Base-by-base conservation (phyloP, 1,284 basidiomycete species). In the Ustilago bromivora region DNA sequence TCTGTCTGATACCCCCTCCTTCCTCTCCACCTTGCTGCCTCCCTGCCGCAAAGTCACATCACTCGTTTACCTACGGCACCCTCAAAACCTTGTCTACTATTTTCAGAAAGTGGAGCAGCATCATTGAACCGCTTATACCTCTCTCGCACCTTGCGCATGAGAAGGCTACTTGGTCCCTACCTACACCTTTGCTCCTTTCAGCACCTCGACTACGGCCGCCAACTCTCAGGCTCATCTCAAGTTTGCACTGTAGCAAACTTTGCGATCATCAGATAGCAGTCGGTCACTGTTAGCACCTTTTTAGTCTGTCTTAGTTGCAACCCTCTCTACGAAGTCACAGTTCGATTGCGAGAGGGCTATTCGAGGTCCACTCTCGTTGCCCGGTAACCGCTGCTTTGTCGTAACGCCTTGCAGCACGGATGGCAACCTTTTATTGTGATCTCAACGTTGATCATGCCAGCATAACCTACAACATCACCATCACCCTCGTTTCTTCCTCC, bases 391-490 rank as follows among this genome's bases (percentile, higher is more conserved):
- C 34, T 46, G 28, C 19, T 23, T 57, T 57, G 56, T 46, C 38
- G 43, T 38, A 56, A 17, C 11, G 31, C 17, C 13, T 28, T 63
- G 61, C 54, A 57, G 53, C 34, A 56, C 6, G 34, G 6, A 54
- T n/a, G 19, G 36, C 47, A 47, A 36, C 36, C 31, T 9, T 28
- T 28, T 47, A 12, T 15, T 32, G 67, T 70, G 67, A 65, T 70
- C 61, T 65, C 68, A 58, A 65, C 47, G 58, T 57, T 65, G 49
- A 31, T 54, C 36, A 52, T 51, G 61, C 47, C 3, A 47, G 41
- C 68, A 71, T 71, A 65, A 62, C 68, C 68, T 47, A 55, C 61
- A 53, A 23, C 28, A 17, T 13, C 57, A 40, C 28, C 62, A 47
- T 46, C 53, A 52, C 56, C 43, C 31, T 53, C 60, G 31, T 57